Conservation (phyloP, 345 rosid species). For the Eucalyptus tenuipes region DNA sequence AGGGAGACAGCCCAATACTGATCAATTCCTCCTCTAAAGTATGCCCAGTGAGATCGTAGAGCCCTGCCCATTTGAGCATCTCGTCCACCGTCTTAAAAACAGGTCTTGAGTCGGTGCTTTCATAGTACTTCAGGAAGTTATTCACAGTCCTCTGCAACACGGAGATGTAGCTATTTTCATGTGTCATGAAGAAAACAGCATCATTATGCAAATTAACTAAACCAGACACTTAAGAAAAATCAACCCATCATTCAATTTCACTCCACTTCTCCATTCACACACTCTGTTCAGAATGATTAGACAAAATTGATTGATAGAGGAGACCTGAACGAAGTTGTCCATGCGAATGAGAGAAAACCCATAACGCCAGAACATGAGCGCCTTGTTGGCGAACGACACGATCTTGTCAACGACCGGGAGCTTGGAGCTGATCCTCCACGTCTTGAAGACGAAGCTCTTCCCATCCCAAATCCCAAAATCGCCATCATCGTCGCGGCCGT, state of each 20-base stretch:
- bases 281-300: not conserved
- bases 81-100: conserved; percentile 64
- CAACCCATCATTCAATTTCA: not conserved
- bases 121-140: conserved; percentile 71
- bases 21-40: conserved; percentile 43
- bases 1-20: conserved; percentile 34
- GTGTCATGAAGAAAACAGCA: not conserved
- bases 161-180: not conserved
- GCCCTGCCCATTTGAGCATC: conserved; percentile 85
- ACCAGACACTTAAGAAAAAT: not conserved
- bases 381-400: conserved; percentile 40
- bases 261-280: not conserved
- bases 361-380: conserved; percentile 39
- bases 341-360: conserved; percentile 72
- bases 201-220: not conserved
- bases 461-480: conserved; percentile 77
- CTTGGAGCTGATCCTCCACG: conserved; percentile 18
- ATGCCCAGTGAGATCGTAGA: conserved; percentile 52
- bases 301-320: not conserved
- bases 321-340: conserved; percentile 60
- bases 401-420: conserved; percentile 38
- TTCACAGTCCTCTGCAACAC: conserved; percentile 40
- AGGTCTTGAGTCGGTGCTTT: conserved; percentile 49
- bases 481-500: conserved; percentile 24
- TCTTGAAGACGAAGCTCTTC: conserved; percentile 47